phyloP scores from a whole-genome alignment of 2,329 filamentous ascomycete species.

The Aspergillus novofumigatus region DNA sequence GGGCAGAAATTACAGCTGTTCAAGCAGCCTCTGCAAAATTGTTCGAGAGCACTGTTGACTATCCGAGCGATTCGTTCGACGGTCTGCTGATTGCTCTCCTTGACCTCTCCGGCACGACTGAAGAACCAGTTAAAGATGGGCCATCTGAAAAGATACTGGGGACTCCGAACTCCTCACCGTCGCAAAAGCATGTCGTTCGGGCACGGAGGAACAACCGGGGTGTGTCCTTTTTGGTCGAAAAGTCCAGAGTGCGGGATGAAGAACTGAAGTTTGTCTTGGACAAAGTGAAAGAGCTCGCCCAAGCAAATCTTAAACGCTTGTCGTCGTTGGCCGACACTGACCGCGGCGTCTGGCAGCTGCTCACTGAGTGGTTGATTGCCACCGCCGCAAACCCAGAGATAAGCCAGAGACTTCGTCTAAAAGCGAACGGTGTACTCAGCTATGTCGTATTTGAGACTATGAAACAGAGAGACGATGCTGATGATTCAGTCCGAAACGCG shows the following conservation, averaged over 20 bases:
- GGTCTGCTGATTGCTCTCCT: constrained; percentile 74
- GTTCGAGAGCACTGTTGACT: constrained; percentile 88
- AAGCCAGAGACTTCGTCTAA: constrained; percentile 37
- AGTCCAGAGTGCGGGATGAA: constrained; percentile 40
- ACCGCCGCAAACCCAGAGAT: constrained; percentile 40
- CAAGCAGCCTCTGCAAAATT: constrained; percentile 81
- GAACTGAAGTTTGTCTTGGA: constrained; percentile 57
- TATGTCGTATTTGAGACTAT: constrained; percentile 41
- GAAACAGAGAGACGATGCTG: constrained; percentile 33
- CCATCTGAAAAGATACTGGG: constrained; percentile 54
- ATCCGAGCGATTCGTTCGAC: constrained; percentile 75
- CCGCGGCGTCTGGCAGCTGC: constrained; percentile 69
- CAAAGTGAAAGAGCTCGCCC: constrained; percentile 68
- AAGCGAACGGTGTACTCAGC: constrained; percentile 61
- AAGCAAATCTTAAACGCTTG: constrained; percentile 71
- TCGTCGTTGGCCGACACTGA: constrained; percentile 59
- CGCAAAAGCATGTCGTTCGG: constrained; percentile 22
- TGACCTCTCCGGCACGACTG: constrained; percentile 53
- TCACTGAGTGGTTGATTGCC: constrained; percentile 54
- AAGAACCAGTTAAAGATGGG: constrained; percentile 45
- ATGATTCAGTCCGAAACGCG: constrained; percentile 49
- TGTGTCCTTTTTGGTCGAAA: constrained; percentile 39
- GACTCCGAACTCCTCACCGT: constrained; percentile 19
- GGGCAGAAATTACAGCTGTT: constrained; percentile 78
- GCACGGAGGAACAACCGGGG: constrained; percentile 37